Percentiles rank a stretch among this genome's conserved stretches.
Conservation (phyloP, 2,329 filamentous ascomycete species). For the Aureobasidium sp. region DNA sequence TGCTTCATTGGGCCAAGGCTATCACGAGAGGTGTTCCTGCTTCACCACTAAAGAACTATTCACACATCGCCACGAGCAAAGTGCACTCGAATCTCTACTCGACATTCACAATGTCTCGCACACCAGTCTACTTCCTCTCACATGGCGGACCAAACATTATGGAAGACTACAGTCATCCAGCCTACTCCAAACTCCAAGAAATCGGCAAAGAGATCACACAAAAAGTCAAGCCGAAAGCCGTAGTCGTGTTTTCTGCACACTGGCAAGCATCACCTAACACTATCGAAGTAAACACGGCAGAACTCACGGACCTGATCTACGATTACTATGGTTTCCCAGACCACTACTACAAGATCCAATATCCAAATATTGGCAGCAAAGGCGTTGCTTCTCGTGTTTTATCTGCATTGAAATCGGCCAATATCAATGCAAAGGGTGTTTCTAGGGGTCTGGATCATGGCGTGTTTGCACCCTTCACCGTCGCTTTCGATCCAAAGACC, state of each 20-base stretch:
- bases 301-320: conserved; percentile 61
- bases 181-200: conserved; percentile 55
- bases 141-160: conserved; percentile 55
- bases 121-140: conserved; percentile 48
- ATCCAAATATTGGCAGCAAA: conserved; percentile 56
- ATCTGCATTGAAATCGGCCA: conserved; percentile 46
- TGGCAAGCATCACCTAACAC: conserved; percentile 56
- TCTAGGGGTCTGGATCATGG: conserved; percentile 67
- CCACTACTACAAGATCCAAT: conserved; percentile 62
- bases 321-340: conserved; percentile 69
- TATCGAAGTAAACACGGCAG: conserved; percentile 60
- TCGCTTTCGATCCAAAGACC: conserved; percentile 37
- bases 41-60: not conserved
- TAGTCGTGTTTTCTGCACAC: conserved; percentile 72
- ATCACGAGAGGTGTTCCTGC: not conserved
- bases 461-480: conserved; percentile 65
- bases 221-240: conserved; percentile 62
- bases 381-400: conserved; percentile 55
- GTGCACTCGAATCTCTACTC: not conserved
- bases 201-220: conserved; percentile 65
- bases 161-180: conserved; percentile 56
- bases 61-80: not conserved
- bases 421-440: conserved; percentile 54
- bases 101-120: conserved; percentile 25
- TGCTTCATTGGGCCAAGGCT: not conserved